Percentiles rank a stretch among this genome's conserved stretches.
Evolutionary conservation across 1,139 yeast genomes (phyloP).

Genomic region (Kodamaea fungicola): DNA sequence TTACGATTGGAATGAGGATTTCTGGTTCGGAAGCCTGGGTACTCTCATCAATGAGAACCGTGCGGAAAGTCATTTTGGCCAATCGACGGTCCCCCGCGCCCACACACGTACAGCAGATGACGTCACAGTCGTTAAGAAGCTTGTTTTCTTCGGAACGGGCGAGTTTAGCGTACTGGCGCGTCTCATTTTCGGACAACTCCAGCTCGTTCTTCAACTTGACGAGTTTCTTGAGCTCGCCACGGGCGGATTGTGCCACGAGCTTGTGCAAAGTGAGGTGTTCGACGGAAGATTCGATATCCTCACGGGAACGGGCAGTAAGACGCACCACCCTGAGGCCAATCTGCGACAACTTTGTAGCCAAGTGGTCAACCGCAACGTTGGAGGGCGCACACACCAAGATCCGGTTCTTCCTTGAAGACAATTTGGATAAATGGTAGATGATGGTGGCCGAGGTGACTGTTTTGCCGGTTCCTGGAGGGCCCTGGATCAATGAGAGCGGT

Average conservation of each 20-base stretch:
- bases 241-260: constrained; percentile 42
- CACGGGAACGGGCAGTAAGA: constrained; percentile 72
- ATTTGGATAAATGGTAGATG: constrained; percentile 66
- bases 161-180: constrained; percentile 38
- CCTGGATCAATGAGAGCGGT: constrained; percentile 86
- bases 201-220: constrained; percentile 55
- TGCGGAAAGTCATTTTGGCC: constrained; percentile 52
- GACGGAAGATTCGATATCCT: constrained; percentile 69
- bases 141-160: constrained; percentile 47
- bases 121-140: constrained; percentile 62
- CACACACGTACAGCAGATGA: constrained; percentile 87
- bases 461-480: constrained; percentile 98
- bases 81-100: constrained; percentile 83
- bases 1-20: constrained; percentile 80
- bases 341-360: constrained; percentile 64
- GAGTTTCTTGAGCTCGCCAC: constrained; percentile 57
- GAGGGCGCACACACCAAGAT: constrained; percentile 93
- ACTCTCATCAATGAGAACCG: constrained; percentile 86
- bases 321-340: constrained; percentile 77
- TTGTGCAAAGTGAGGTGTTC: constrained; percentile 53
- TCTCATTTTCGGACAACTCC: constrained; percentile 61
- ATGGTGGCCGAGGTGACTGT: constrained; percentile 93
- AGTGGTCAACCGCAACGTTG: constrained; percentile 91
- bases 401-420: constrained; percentile 25
- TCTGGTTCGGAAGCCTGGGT: constrained; percentile 96